Evolutionary conservation across 2,329 filamentous ascomycete genomes (phyloP).

Genomic region (Metarhizium sp.): DNA sequence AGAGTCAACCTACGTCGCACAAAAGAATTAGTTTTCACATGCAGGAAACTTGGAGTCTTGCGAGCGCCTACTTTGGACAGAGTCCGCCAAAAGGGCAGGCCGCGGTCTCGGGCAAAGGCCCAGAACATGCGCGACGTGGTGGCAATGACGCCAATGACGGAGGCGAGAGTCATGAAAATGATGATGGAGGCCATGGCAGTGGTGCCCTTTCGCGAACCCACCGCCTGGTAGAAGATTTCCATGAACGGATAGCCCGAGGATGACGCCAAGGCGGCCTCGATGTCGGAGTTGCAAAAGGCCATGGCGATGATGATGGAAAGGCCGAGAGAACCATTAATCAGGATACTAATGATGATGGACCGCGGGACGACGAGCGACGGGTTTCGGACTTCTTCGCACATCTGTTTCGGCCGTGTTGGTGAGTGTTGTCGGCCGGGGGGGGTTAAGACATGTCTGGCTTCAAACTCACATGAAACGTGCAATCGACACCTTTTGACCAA

Average conservation of each 20-base stretch:
- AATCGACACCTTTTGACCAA: too few relatives aligned
- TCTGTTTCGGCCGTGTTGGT: conserved; percentile 15
- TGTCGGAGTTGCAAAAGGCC: background rate
- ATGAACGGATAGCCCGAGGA: conserved; percentile 44
- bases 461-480: background rate
- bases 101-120: conserved; percentile 34
- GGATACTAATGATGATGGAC: conserved; percentile 38
- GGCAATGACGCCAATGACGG: conserved; percentile 44
- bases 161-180: conserved; percentile 38
- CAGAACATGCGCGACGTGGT: conserved; percentile 48
- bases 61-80: conserved; percentile 14
- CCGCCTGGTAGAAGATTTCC: conserved; percentile 44
- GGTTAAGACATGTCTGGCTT: too few relatives aligned
- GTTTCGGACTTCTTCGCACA: conserved; percentile 37
- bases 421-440: too few relatives aligned
- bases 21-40: background rate
- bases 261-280: background rate
- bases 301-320: background rate
- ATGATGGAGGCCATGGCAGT: conserved; percentile 42
- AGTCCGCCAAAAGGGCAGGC: conserved; percentile 18
- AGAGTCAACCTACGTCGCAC: conserved; percentile 3
- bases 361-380: conserved; percentile 39
- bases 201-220: conserved; percentile 36
- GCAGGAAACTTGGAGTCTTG: background rate
- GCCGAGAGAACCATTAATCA: too few relatives aligned